phyloP scores from a whole-genome alignment of 257 asterid genomes.

The Haberlea rhodopensis region DNA sequence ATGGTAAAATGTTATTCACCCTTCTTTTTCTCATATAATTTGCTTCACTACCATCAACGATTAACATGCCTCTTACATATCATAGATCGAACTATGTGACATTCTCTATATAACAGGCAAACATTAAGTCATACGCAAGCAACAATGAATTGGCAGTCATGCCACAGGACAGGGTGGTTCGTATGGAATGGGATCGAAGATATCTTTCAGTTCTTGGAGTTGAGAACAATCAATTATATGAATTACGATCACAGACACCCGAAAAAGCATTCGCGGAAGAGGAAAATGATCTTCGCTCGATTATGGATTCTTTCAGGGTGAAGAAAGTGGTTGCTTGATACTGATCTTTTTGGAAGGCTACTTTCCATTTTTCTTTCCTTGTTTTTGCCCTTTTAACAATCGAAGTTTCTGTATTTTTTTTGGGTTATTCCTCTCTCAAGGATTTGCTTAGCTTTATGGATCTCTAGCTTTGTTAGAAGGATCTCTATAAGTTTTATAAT shows the following conservation, averaged over 20 bases:
- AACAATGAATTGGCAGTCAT: slow-evolving; percentile 92
- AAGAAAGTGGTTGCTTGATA: slow-evolving; percentile 50
- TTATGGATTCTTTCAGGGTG: slow-evolving; percentile 85
- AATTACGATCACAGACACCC: slow-evolving; percentile 74
- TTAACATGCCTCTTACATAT: no score
- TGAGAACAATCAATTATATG: slow-evolving; percentile 77
- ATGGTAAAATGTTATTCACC: background rate
- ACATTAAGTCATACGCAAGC: slow-evolving; percentile 89
- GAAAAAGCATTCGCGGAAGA: slow-evolving; percentile 69
- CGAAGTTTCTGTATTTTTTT: background rate
- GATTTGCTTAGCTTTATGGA: background rate
- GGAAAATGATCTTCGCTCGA: slow-evolving; percentile 65
- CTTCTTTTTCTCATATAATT: background rate
- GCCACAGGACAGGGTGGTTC: slow-evolving; percentile 79
- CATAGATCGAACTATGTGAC: background rate
- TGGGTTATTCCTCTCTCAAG: no score
- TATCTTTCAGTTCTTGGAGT: slow-evolving; percentile 95
- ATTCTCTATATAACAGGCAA: slow-evolving; percentile 47
- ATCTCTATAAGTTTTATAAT: no score
- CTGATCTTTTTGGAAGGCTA: background rate
- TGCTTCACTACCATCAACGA: background rate
- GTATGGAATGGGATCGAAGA: slow-evolving; percentile 83
- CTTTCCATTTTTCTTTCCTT: no score
- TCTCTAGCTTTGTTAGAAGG: background rate
- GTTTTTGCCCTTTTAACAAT: no score